Evolutionary conservation across 2,329 filamentous ascomycete species (phyloP), one percentile per base, ranked within the genome.

Genomic region (Curvularia lunata): DNA sequence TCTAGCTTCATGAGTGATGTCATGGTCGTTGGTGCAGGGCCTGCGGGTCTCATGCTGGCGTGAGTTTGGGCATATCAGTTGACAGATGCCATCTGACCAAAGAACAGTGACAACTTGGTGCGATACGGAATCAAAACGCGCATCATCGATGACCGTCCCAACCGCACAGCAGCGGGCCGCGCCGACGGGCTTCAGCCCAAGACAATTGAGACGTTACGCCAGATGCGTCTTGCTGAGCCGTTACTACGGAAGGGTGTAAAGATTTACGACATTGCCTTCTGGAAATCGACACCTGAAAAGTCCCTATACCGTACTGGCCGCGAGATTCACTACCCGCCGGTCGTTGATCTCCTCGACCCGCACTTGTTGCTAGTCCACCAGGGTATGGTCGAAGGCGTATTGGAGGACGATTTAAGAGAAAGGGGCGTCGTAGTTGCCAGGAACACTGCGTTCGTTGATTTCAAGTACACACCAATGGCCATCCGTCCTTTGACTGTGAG

Each of bases 151-250:
- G 88, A 91, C 70, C 80, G 89, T 62, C 80, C 84, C 32, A 85
- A 89, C 66, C 86, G 86, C 68, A 92, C 90, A 1, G 81, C 85
- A 5, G 88, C 87, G 8, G 89, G 89, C 41, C 81, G 85, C 55
- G 88, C 88, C 61, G 90, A 92, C 73, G 89, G 89, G 40, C 79
- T 92, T 51, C 89, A 92, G 69, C 89, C 89, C 43, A 92, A 92
- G 77, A 89, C 88, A 1, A 90, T 92, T 67, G 89, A 92, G 78
- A 92, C 89, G 0, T 84, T 91, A 66, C 84, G 86, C 61, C 89
- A 91, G 76, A 86, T 92, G 80, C 82, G 88, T 32, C 77, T 91
- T n/a, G 87, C 86, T n/a, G 88, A 91, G 62, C 80, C 84, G 1
- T 75, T 92, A 28, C 75, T 92, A 41, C 84, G 85, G 61, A 84